These are phyloP conservation scores for Ascochyta fabae DNA, from an alignment of 2,329 filamentous ascomycete species.

Conservation along the genomic window DNA sequence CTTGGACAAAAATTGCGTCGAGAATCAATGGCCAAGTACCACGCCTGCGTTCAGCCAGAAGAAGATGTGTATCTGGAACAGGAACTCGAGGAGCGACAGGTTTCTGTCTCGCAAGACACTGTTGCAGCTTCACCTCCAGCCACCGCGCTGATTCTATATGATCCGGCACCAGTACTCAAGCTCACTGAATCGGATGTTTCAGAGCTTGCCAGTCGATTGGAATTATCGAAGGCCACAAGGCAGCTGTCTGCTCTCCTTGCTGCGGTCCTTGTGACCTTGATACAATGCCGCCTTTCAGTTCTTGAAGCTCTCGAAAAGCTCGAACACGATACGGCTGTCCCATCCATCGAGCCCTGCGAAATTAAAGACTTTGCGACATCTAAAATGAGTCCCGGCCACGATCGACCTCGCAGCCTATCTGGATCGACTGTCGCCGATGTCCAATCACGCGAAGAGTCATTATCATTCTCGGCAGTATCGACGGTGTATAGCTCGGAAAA, in stretches of 20 bases:
- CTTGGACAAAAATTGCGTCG: too few relatives aligned
- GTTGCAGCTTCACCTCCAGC: not conserved
- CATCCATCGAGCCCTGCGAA: not conserved
- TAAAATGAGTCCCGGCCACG: not conserved
- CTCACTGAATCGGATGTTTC: not conserved
- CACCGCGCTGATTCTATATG: not conserved
- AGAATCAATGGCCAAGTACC: not conserved
- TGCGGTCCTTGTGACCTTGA: not conserved
- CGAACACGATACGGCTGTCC: not conserved
- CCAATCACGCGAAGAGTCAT: not conserved
- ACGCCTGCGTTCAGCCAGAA: not conserved
- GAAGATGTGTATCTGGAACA: not conserved
- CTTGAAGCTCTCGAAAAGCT: not conserved
- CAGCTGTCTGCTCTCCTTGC: not conserved
- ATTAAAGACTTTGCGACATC: not conserved
- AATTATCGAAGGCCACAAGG: not conserved
- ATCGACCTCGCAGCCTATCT: constrained; percentile 6
- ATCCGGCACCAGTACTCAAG: not conserved
- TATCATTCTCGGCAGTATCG: not conserved
- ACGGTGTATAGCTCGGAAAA: not conserved
- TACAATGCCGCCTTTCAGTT: not conserved
- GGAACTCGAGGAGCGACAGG: too few relatives aligned
- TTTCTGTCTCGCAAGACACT: too few relatives aligned
- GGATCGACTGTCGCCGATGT: constrained; percentile 6
- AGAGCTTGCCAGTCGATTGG: not conserved